Evolutionary conservation across 805 yeast species (phyloP), one percentile per base, ranked within the genome.

Genomic region (Priceomyces castillae): DNA sequence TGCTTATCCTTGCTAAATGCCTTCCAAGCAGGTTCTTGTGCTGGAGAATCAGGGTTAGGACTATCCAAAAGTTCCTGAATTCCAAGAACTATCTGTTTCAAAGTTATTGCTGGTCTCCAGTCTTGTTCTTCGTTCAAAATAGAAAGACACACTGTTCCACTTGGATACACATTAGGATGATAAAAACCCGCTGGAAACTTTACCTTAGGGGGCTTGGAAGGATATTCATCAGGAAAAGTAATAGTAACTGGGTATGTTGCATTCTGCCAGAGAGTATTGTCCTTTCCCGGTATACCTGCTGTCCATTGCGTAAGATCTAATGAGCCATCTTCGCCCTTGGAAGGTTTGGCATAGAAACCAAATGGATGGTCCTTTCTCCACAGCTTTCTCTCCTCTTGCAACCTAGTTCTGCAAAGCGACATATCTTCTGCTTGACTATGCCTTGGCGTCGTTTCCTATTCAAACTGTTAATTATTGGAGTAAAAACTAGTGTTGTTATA

Each of bases 301-400:
- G 80, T 81, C 99, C 99, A 94, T 56, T 67, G 76, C 58, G 86
- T 85, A 49, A 94, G 73, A 63, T 94, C 90, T 49, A 94, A 71
- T 0, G 89, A 71, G 2, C 99, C 99, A 57, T 90, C 96, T 1
- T 71, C 57, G n/a, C 75, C 71, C 61, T 86, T 90, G 19, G 69
- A 59, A 11, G 99, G 99, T 58, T 88, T 87, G 30, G 99, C 99
- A 53, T 69, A 90, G 65, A 94, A 94, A 6, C 98, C 98, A 65
- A 90, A 94, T 0, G 99, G 99, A 61, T 94, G 99, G 62, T 90
- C 97, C 62, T 89, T 92, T 54, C 99, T 81, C 99, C 99, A 94
- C 63, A 86, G 89, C 67, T 90, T 92, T 64, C 99, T 83, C 51
- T 92, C 99, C 64, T 90, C 96, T 59, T 90, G 97, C 33, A 92